Conservation (phyloP, 441 rosid genomes). For the Viola pubescens region DNA sequence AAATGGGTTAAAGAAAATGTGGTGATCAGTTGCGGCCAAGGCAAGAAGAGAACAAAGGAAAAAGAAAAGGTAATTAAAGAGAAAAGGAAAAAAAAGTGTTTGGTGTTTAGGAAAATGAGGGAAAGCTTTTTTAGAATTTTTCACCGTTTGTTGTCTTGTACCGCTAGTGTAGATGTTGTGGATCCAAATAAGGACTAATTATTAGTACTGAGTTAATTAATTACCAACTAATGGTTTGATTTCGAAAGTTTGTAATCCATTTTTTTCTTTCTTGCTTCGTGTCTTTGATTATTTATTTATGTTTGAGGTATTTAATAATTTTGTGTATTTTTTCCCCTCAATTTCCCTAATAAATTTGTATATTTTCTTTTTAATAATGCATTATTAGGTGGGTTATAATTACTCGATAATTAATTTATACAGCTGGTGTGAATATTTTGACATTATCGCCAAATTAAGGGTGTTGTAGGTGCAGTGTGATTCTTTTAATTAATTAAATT, state of each 20-base stretch:
- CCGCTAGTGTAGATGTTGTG: slow-evolving; percentile 66
- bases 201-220: background rate
- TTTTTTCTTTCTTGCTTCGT: background rate
- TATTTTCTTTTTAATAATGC: too few species aligned
- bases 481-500: too few species aligned
- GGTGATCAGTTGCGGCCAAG: slow-evolving; percentile 1
- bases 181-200: slow-evolving; percentile 25
- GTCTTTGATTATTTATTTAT: background rate
- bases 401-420: too few species aligned
- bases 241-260: too few species aligned
- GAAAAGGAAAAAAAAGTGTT: slow-evolving; percentile 32
- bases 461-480: too few species aligned
- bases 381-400: too few species aligned
- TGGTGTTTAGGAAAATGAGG: slow-evolving; percentile 45
- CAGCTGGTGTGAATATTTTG: too few species aligned
- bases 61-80: slow-evolving; percentile 9
- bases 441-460: too few species aligned
- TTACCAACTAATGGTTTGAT: background rate
- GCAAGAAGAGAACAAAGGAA: slow-evolving; percentile 16
- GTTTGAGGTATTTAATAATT: background rate
- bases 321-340: background rate
- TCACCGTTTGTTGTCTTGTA: slow-evolving; percentile 59
- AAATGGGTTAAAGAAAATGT: slow-evolving; percentile 36
- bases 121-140: slow-evolving; percentile 54
- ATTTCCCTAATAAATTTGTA: too few species aligned